These are phyloP conservation scores for Acanthamoeba castellanii DNA, from an alignment of 208 protist genomes.

Conservation along the genomic window DNA sequence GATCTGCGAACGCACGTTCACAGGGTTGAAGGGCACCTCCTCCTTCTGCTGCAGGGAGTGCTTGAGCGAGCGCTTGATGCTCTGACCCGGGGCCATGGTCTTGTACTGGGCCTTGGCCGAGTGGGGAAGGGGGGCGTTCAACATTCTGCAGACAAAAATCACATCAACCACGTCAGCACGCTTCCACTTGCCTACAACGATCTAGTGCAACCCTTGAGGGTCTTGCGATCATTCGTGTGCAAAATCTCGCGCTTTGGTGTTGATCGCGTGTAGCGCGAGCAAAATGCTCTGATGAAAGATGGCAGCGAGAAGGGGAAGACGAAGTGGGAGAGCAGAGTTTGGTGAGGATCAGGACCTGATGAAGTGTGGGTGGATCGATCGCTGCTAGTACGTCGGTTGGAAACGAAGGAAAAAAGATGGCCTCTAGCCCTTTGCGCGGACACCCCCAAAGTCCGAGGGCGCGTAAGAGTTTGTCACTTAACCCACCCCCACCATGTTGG, in stretches of 20 bases:
- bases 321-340: no score
- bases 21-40: slow-evolving; percentile 50
- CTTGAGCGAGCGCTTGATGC: slow-evolving; percentile 50
- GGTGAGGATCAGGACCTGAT: background rate
- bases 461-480: background rate
- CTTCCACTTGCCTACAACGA: background rate
- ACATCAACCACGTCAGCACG: background rate
- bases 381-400: background rate
- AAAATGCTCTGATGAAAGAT: no score
- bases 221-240: no score
- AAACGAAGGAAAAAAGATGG: background rate
- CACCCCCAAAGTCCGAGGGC: background rate
- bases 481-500: background rate
- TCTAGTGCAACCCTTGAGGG: no score
- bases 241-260: no score
- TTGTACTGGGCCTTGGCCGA: slow-evolving; percentile 57
- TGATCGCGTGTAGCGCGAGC: no score
- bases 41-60: slow-evolving; percentile 33
- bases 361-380: background rate
- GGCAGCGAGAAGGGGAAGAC: no score
- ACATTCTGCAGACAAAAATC: background rate
- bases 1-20: slow-evolving; percentile 82
- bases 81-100: slow-evolving; percentile 55
- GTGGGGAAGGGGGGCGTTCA: slow-evolving; percentile 14
- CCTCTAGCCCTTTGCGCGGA: background rate